Evolutionary conservation across 768 basidiomycete species (phyloP), one percentile per base, ranked within the genome.

Genomic region (Crucibulum laeve): DNA sequence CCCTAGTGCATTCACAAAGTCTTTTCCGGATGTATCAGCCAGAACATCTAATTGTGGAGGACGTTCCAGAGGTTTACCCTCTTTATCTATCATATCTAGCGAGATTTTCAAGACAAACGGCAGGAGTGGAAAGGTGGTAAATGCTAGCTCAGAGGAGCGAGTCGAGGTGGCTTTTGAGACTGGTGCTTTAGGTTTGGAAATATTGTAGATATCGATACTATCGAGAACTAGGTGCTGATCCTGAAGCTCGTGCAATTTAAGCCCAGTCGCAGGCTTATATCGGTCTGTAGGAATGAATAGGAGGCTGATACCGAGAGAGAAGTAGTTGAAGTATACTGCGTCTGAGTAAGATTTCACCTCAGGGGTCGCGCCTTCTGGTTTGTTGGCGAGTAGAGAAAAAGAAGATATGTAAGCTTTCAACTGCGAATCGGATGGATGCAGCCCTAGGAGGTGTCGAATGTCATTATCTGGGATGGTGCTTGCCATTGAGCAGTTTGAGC

Each of bases 251-350:
- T 43, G 32, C 21, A 70, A 61, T 40, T 62, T 63, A 24, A 74
- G 54, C 15, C 73, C 76, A 7, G 64, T 56, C 43, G 58, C 61
- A 18, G 80, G 82, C 53, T 73, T 79, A 65, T 87, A 87, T 19
- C 79, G 82, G 15, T 75, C 66, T 40, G 63, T 63, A 4, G 91
- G 90, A 18, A 71, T 51, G 67, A 86, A 94, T 52, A 86, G 77
- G 36, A 96, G 65, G 50, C 91, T 94, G 54, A 95, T 54, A 8
- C 94, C 94, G 23, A 94, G 71, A 1, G 72, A 24, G 55, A 73
- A 76, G 67, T 91, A 94, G 60, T 90, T 94, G 68, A 89, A 77
- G 69, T 93, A 98, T 50, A 91, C 80, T 5, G 77, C 76, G 60
- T 96, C 91, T 22, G 88, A 59, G 60, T 90, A 93, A 0, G 80